These are phyloP conservation scores for Nothomitra cinnamomea DNA, from an alignment of 2,329 filamentous ascomycete genomes.

Conservation along the genomic window DNA sequence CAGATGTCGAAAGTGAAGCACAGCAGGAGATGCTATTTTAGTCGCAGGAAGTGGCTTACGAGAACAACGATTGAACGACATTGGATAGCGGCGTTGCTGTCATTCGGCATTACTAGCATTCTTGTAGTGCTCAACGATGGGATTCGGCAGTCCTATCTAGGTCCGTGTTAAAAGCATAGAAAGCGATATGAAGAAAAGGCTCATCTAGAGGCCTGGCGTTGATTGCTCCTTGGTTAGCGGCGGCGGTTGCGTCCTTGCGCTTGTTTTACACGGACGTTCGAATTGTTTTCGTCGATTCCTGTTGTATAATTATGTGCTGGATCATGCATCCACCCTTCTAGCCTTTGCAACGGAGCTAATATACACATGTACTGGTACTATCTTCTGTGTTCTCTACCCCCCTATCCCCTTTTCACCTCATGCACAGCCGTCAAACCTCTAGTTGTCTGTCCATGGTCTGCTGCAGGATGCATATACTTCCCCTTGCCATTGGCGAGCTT, in stretches of 20 bases:
- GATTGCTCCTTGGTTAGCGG: conserved; percentile 1
- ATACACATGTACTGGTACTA: neutral
- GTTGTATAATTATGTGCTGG: neutral
- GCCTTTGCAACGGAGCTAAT: conserved; percentile 1
- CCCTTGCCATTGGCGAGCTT: no score
- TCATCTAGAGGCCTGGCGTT: neutral
- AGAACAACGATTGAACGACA: conserved; percentile 2
- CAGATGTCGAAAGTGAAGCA: neutral
- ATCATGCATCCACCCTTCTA: neutral
- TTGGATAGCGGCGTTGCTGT: neutral
- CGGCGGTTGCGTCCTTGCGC: neutral
- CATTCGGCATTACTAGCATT: neutral
- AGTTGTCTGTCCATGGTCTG: no score
- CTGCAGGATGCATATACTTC: neutral
- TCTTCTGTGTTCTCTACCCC: neutral
- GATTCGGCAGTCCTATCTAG: neutral
- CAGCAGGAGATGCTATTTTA: neutral
- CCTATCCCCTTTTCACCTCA: no score
- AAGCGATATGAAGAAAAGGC: neutral
- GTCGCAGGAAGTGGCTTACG: neutral
- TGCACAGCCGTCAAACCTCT: no score
- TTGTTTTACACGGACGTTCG: neutral
- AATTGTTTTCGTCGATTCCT: neutral
- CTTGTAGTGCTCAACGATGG: neutral
- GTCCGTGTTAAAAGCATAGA: neutral